Percentiles rank a stretch among this genome's conserved stretches.
These are phyloP conservation scores for Microascus cirrosus DNA, from an alignment of 2,329 filamentous ascomycete genomes.

Conservation along the genomic window DNA sequence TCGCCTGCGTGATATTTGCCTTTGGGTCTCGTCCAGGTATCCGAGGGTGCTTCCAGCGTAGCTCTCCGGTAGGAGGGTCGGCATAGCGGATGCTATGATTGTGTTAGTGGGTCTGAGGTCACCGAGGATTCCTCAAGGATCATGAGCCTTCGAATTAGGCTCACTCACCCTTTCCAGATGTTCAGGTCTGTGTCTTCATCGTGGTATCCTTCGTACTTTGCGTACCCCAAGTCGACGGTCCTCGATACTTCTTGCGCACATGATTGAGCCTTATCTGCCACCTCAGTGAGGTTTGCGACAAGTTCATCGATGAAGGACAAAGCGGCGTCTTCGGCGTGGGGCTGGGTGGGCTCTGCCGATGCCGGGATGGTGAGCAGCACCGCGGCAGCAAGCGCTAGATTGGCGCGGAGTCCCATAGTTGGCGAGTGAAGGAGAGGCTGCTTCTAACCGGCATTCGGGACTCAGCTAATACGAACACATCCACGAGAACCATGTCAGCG, in stretches of 20 bases:
- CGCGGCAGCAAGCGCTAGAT: background rate
- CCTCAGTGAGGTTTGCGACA: slow-evolving; percentile 1
- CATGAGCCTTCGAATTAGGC: background rate
- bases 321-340: background rate
- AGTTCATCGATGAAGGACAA: background rate
- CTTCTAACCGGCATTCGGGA: background rate
- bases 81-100: slow-evolving; percentile 29
- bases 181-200: slow-evolving; percentile 26
- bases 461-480: no score
- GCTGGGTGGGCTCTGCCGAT: background rate
- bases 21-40: slow-evolving; percentile 4
- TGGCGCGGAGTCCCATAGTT: background rate
- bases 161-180: slow-evolving; percentile 29
- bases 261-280: background rate
- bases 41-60: slow-evolving; percentile 24
- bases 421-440: background rate
- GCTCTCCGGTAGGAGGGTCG: slow-evolving; percentile 26
- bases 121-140: background rate
- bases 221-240: slow-evolving; percentile 31
- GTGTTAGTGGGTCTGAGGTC: background rate
- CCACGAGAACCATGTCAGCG: no score
- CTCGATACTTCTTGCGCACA: background rate
- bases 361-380: background rate
- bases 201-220: slow-evolving; percentile 28
- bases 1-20: slow-evolving; percentile 10